A percentile compares a stretch with the other conserved stretches of the same genome.
Conservation (phyloP, 768 basidiomycete genomes). For the Russula brevipes region DNA sequence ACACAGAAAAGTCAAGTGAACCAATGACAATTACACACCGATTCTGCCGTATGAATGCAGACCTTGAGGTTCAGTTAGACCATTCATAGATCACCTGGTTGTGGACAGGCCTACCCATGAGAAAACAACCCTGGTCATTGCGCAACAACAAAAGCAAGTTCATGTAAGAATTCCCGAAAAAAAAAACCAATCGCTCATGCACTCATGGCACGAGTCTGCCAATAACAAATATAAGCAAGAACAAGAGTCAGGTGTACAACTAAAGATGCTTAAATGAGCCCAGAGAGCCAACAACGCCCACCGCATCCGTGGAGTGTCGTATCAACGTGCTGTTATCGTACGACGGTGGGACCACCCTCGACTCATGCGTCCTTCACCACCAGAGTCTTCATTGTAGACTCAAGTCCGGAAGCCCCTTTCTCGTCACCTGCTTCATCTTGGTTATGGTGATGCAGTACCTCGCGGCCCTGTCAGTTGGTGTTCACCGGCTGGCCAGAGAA, state of each 20-base stretch:
- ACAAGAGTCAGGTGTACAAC: neutral
- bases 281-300: neutral
- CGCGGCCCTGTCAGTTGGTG: slow-evolving; percentile 7
- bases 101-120: too few species aligned
- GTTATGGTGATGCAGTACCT: slow-evolving; percentile 22
- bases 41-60: too few species aligned
- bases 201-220: neutral
- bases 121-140: neutral
- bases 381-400: neutral
- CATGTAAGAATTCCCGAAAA: neutral
- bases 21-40: too few species aligned
- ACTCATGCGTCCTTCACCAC: slow-evolving; percentile 6
- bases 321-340: neutral
- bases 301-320: neutral
- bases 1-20: too few species aligned
- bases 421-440: neutral
- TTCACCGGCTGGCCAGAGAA: neutral
- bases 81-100: too few species aligned
- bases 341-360: neutral
- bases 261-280: neutral
- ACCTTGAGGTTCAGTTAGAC: too few species aligned
- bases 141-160: neutral
- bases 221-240: neutral
- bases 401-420: slow-evolving; percentile 1
- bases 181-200: neutral